A percentile compares a stretch with the other conserved stretches of the same genome.
phyloP scores from a whole-genome alignment of 176 grass and related monocot genomes.

The Raddia distichophylla region DNA sequence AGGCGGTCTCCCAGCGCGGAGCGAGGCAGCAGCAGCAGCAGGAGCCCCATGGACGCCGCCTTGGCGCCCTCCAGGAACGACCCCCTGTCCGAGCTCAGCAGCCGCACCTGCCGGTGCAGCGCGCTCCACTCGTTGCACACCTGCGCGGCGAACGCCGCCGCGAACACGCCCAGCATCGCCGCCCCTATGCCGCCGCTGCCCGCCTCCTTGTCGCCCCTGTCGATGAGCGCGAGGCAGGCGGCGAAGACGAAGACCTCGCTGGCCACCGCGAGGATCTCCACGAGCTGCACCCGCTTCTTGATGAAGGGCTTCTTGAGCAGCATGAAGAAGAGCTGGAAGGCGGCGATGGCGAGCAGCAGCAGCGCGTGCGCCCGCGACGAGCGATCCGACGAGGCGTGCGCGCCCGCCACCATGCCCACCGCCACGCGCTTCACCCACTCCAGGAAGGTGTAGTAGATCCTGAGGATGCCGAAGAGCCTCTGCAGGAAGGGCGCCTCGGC shows the following conservation, averaged over 20 bases:
- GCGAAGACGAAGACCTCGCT: slow-evolving; percentile 74
- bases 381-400: slow-evolving; percentile 50
- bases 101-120: slow-evolving; percentile 65
- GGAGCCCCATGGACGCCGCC: slow-evolving; percentile 55
- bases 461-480: slow-evolving; percentile 72
- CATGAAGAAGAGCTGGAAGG: slow-evolving; percentile 78
- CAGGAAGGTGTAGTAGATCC: slow-evolving; percentile 70
- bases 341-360: slow-evolving; percentile 57
- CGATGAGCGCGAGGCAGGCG: slow-evolving; percentile 56
- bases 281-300: slow-evolving; percentile 88
- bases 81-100: slow-evolving; percentile 52
- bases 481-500: slow-evolving; percentile 69
- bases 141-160: slow-evolving; percentile 58
- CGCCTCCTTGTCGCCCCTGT: slow-evolving; percentile 34
- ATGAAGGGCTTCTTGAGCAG: slow-evolving; percentile 79
- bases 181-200: slow-evolving; percentile 50
- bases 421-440: slow-evolving; percentile 71
- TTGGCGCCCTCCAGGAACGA: slow-evolving; percentile 64
- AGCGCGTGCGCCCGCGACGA: slow-evolving; percentile 48
- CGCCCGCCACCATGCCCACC: slow-evolving; percentile 74
- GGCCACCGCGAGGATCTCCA: slow-evolving; percentile 71
- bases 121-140: slow-evolving; percentile 79
- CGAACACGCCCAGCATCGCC: slow-evolving; percentile 67
- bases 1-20: slow-evolving; percentile 34
- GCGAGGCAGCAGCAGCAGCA: slow-evolving; percentile 59